These are phyloP conservation scores for Penstemon eatonii DNA, from an alignment of 257 asterid species.

Conservation along the genomic window DNA sequence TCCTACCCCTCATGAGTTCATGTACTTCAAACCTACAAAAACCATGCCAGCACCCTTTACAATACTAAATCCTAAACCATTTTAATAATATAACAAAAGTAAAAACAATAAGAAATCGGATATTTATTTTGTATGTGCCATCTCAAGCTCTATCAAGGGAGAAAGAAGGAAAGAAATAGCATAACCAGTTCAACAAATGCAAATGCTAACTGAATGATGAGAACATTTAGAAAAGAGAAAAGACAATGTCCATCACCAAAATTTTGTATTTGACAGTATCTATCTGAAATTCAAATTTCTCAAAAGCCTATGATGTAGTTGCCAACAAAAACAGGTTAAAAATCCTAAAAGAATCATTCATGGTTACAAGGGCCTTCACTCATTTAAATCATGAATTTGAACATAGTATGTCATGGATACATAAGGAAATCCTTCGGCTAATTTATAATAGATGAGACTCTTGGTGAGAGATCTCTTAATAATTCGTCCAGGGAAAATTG, in stretches of 20 bases:
- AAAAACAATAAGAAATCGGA: not conserved
- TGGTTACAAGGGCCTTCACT: conserved; percentile 13
- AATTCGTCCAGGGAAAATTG: conserved; percentile 29
- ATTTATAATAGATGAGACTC: conserved; percentile 23
- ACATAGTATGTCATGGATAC: conserved; percentile 13
- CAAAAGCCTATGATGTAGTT: conserved; percentile 9
- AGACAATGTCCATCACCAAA: not conserved
- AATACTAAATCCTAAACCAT: conserved; percentile 47
- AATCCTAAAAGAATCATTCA: conserved; percentile 12
- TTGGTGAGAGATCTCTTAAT: conserved; percentile 21
- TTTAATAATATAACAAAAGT: conserved; percentile 28
- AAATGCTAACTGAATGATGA: conserved; percentile 6
- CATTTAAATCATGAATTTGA: conserved; percentile 11
- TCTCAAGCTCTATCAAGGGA: conserved; percentile 7
- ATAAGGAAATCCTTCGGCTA: conserved; percentile 17
- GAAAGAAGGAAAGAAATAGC: conserved; percentile 8
- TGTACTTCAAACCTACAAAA: conserved; percentile 53
- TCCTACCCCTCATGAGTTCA: conserved; percentile 42
- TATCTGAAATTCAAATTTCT: conserved; percentile 6
- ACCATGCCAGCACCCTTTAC: conserved; percentile 51
- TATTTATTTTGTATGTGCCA: not conserved
- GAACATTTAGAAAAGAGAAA: not conserved
- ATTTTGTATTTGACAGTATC: not conserved
- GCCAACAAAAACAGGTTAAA: not conserved
- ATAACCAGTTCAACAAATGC: conserved; percentile 10